Percentiles rank a stretch among this genome's conserved stretches.
These are phyloP conservation scores for Trichosporon asahii DNA, from an alignment of 1,284 basidiomycete genomes.

Conservation along the genomic window DNA sequence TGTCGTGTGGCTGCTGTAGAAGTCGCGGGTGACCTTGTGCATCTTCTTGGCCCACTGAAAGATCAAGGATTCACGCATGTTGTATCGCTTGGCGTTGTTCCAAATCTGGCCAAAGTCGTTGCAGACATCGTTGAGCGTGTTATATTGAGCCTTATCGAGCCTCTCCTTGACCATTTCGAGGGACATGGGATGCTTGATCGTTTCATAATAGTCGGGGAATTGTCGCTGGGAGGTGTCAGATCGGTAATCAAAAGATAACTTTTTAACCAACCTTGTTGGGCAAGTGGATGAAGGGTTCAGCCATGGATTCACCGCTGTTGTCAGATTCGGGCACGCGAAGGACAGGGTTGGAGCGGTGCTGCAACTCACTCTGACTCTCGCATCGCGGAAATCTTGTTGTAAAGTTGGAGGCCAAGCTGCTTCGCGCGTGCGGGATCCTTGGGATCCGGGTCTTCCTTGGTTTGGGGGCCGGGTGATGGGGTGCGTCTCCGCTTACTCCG, in stretches of 20 bases:
- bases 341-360: neutral
- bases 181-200: slow-evolving; percentile 48
- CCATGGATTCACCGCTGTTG: slow-evolving; percentile 38
- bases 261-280: slow-evolving; percentile 40
- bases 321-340: slow-evolving; percentile 17
- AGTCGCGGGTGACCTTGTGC: slow-evolving; percentile 45
- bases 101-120: slow-evolving; percentile 46
- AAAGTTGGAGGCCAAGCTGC: slow-evolving; percentile 35
- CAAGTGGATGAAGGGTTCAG: slow-evolving; percentile 45
- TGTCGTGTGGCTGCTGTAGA: slow-evolving; percentile 27
- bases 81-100: slow-evolving; percentile 50
- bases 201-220: slow-evolving; percentile 50
- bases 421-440: slow-evolving; percentile 40
- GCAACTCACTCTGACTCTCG: slow-evolving; percentile 39
- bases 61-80: slow-evolving; percentile 45
- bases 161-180: slow-evolving; percentile 42
- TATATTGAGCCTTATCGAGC: slow-evolving; percentile 34
- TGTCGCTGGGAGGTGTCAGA: slow-evolving; percentile 29
- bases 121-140: slow-evolving; percentile 38
- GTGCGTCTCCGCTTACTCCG: slow-evolving; percentile 26
- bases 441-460: slow-evolving; percentile 28
- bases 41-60: slow-evolving; percentile 50
- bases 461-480: slow-evolving; percentile 12
- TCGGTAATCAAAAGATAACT: neutral
- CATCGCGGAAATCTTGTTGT: slow-evolving; percentile 35